Conservation (phyloP, 2,329 filamentous ascomycete species). For the Fusarium sp. region DNA sequence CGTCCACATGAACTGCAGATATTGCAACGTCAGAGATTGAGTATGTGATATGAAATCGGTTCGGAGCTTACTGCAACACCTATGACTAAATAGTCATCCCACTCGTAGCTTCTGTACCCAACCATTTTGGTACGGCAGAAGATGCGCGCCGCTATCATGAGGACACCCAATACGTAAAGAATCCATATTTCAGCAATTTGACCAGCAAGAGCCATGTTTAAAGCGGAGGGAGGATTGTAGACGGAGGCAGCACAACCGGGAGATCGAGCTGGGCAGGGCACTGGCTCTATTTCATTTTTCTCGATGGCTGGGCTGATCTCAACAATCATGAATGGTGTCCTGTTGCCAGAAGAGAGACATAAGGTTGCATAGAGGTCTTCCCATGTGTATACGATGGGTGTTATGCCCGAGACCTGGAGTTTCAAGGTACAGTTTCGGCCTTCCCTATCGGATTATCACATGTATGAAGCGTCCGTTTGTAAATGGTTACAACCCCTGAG, state of each 20-base stretch:
- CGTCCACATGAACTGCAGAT: conserved; percentile 32
- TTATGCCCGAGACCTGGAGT: not conserved
- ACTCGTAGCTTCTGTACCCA: conserved; percentile 47
- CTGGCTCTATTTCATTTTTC: not conserved
- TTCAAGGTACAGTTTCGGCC: not conserved
- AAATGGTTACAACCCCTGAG: not conserved
- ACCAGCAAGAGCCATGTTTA: not conserved
- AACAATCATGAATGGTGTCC: not conserved
- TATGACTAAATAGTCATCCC: conserved; percentile 51
- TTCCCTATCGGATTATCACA: not conserved
- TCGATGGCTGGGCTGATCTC: not conserved
- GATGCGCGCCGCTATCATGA: conserved; percentile 48
- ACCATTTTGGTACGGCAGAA: conserved; percentile 51
- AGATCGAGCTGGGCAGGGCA: not conserved
- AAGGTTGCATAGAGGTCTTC: not conserved
- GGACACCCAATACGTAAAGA: conserved; percentile 49
- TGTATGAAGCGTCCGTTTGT: not conserved
- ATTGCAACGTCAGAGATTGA: rapidly evolving
- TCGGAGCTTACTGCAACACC: conserved; percentile 14
- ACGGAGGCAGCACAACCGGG: not conserved
- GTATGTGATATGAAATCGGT: rapidly evolving
- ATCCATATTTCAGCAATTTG: conserved; percentile 52
- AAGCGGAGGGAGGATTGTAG: not conserved
- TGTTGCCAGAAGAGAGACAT: not conserved
- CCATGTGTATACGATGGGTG: not conserved